Evolutionary conservation across 495 filamentous ascomycete genomes (phyloP), one percentile per base, ranked within the genome.

Genomic region (Penicillium turbatum): DNA sequence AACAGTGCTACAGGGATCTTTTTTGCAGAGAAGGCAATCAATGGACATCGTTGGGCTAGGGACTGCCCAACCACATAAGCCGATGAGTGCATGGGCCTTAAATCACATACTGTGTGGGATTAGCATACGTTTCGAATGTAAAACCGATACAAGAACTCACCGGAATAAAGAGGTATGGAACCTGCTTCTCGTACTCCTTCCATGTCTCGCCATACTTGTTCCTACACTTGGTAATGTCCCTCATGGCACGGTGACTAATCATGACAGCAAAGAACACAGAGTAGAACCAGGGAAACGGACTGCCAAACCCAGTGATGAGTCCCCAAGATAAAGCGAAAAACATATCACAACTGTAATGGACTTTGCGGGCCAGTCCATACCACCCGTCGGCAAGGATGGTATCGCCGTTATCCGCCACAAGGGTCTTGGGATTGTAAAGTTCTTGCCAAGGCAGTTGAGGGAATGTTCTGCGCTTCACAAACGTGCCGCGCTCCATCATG

Each of bases 81-180:
- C 37, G 21, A 24, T 4, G 21, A 19, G 26, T 11, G 41, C 1
- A 44, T 16, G 13, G 3, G 2, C 21, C 21, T 17, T 31, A 49
- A 16, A 49, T 7, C n/a, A 49, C 15, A 19, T 49, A 49, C 47
- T 49, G n/a, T 30, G 1, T 17, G 10, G n/a, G 9, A 19, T 49
- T 37, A 49, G 46, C 11, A 49, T 11, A 38, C 3, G 1, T 1
- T 1, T 29, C 5, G 17, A 30, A 24, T 2, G 12, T 3, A n/a
- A 29, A 30, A 2, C 27, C 6, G 34, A 1, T 27, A 17, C 5
- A 17, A 47, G 41, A 53, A 84, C 89, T 78, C 70, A 95, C 90
- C 57, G 92, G 92, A 79, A 97, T 93, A 62, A 96, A 95, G 53
- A 95, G 68, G 72, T 89, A 93, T 31, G 92, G 92, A 40, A 93